Evolutionary conservation across 148 eudicot species (phyloP).

Genomic region (Gaultheria prostrata): DNA sequence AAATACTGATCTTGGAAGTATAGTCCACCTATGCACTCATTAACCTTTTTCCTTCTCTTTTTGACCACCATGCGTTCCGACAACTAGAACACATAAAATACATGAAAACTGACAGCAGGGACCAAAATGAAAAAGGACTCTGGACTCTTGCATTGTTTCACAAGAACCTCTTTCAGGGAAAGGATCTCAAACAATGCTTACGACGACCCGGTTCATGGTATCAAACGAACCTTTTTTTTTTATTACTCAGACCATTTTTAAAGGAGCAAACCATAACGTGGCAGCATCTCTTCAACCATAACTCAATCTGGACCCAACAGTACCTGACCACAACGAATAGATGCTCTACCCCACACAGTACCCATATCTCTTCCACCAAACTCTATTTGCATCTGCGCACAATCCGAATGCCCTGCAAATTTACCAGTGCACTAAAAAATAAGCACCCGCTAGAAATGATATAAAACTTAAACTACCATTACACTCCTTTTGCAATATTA

Average conservation of each 20-base stretch:
- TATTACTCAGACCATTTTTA: background rate
- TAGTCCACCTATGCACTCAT: background rate
- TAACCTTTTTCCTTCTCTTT: background rate
- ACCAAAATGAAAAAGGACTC: background rate
- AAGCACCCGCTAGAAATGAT: background rate
- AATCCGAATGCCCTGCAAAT: conserved; percentile 11
- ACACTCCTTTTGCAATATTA: background rate
- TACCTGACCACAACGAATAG: background rate
- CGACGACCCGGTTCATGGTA: background rate
- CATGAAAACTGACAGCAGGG: conserved; percentile 1
- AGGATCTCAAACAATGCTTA: conserved; percentile 13
- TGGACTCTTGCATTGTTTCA: conserved; percentile 11
- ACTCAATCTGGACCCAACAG: conserved; percentile 12
- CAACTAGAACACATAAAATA: background rate
- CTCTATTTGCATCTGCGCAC: background rate
- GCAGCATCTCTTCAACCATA: conserved; percentile 11
- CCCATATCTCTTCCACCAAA: conserved; percentile 8
- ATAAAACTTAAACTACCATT: background rate
- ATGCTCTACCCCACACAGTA: background rate
- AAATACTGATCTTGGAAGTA: background rate
- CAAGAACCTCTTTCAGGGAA: background rate
- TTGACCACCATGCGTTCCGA: background rate
- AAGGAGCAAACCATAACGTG: conserved; percentile 1
- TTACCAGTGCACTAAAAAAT: background rate
- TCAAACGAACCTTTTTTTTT: background rate